Conservation (phyloP, 345 rosid species). For the Brassica nigra region DNA sequence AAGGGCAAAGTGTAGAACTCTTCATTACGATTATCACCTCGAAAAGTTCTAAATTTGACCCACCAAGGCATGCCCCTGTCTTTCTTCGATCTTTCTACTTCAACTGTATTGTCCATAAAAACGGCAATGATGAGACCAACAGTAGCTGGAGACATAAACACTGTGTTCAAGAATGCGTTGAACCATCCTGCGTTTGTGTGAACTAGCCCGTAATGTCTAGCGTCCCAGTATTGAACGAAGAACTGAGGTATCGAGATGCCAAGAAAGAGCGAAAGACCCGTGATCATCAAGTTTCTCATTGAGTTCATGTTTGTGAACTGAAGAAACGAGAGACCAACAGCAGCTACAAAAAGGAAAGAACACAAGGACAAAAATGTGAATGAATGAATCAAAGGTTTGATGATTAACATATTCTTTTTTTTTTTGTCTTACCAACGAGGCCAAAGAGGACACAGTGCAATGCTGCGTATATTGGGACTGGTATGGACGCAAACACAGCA, state of each 20-base stretch:
- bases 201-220: constrained; percentile 64
- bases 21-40: constrained; percentile 92
- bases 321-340: constrained; percentile 90
- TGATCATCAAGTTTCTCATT: constrained; percentile 83
- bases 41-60: constrained; percentile 82
- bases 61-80: constrained; percentile 99
- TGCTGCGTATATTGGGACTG: constrained; percentile 88
- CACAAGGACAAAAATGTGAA: too few relatives aligned
- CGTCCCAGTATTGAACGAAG: constrained; percentile 70
- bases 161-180: constrained; percentile 72
- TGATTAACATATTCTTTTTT: background rate
- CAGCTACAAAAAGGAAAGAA: constrained; percentile 48
- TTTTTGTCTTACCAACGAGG: constrained; percentile 55
- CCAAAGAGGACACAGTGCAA: constrained; percentile 87
- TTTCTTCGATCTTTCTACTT: constrained; percentile 74
- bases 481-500: constrained; percentile 96
- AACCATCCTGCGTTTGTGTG: constrained; percentile 91
- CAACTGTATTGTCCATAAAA: constrained; percentile 81
- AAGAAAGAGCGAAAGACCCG: constrained; percentile 81
- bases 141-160: constrained; percentile 82
- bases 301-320: constrained; percentile 98
- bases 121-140: constrained; percentile 79
- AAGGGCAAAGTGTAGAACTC: constrained; percentile 96
- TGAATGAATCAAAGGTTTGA: background rate
- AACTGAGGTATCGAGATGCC: constrained; percentile 88